Conservation (phyloP, 2,329 filamentous ascomycete species). For the Talaromyces sp. region DNA sequence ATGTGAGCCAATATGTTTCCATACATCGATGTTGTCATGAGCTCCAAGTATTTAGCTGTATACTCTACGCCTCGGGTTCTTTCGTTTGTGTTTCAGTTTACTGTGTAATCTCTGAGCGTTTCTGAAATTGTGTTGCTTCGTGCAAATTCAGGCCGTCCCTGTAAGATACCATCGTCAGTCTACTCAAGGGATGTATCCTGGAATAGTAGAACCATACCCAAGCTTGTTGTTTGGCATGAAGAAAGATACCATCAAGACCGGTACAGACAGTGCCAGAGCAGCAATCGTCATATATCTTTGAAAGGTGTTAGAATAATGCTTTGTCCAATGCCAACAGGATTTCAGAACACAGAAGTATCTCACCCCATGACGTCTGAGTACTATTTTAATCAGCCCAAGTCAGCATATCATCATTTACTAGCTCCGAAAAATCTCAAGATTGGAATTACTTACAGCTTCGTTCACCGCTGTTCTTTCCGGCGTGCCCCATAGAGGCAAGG, state of each 20-base stretch:
- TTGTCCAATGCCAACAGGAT: background rate
- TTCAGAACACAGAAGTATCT: background rate
- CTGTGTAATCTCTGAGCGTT: background rate
- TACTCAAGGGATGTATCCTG: background rate
- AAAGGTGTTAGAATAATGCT: background rate
- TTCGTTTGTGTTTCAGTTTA: background rate
- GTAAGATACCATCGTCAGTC: background rate
- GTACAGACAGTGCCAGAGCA: background rate
- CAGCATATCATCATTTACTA: background rate
- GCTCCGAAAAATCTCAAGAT: background rate
- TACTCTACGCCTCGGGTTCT: background rate
- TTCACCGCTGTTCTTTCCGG: conserved; percentile 45
- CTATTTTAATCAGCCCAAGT: background rate
- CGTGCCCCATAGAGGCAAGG: conserved; percentile 44
- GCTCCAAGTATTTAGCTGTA: background rate
- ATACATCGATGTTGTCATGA: background rate
- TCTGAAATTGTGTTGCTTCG: background rate
- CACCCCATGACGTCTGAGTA: background rate
- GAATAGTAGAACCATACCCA: background rate
- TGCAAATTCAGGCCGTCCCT: background rate
- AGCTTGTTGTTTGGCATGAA: background rate
- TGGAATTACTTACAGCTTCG: conserved; percentile 30
- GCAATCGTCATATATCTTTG: background rate
- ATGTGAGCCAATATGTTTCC: background rate
- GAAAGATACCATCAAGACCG: background rate